phyloP scores from a whole-genome alignment of 2,329 filamentous ascomycete species.

The Mycosphaerella arachidis region DNA sequence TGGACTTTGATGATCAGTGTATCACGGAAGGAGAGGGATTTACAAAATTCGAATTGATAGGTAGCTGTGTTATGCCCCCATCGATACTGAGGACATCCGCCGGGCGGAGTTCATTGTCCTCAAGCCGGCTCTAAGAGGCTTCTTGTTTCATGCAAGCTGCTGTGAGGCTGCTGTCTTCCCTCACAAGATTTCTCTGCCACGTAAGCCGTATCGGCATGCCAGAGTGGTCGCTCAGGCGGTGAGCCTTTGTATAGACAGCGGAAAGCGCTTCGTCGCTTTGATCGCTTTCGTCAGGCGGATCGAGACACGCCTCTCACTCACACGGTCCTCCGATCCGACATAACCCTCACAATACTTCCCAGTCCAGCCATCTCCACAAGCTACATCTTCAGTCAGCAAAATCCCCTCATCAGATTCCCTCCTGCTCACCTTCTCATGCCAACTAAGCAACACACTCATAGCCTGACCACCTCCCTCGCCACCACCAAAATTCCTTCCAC shows the following conservation, averaged over 20 bases:
- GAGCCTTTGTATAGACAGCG: background rate
- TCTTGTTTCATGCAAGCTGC: background rate
- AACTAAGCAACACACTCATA: slow-evolving; percentile 96
- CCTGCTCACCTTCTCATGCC: slow-evolving; percentile 77
- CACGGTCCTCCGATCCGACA: slow-evolving; percentile 93
- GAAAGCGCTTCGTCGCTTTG: background rate
- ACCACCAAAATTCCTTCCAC: slow-evolving; percentile 44
- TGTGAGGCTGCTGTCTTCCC: background rate
- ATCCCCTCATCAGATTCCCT: background rate
- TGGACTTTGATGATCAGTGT: too few species aligned
- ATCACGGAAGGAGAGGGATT: too few species aligned
- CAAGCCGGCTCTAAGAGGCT: background rate
- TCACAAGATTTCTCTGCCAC: background rate
- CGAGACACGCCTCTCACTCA: slow-evolving; percentile 40
- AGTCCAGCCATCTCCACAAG: slow-evolving; percentile 88
- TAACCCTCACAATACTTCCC: slow-evolving; percentile 83
- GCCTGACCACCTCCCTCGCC: slow-evolving; percentile 66
- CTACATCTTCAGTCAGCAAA: slow-evolving; percentile 30
- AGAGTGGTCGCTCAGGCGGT: background rate
- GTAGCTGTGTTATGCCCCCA: too few species aligned
- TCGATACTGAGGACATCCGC: too few species aligned
- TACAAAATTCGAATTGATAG: too few species aligned
- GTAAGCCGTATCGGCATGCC: background rate
- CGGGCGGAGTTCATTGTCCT: too few species aligned
- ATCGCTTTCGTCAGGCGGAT: background rate